Conservation (phyloP, 164 flowering plant genomes). For the Kalanchoe fedtschenkoi region DNA sequence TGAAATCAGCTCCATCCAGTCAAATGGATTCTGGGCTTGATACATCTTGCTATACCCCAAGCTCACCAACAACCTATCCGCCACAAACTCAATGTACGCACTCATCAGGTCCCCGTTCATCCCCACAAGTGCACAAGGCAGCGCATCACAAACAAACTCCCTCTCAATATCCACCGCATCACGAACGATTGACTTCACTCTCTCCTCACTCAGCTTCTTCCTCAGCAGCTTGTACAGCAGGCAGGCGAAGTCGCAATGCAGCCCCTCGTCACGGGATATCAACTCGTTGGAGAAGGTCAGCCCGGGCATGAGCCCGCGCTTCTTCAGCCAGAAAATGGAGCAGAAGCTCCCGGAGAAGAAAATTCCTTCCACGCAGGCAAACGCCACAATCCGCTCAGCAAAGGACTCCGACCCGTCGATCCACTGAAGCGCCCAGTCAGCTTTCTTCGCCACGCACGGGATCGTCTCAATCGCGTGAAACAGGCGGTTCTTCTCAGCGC, state of each 20-base stretch:
- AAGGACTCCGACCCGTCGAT: constrained; percentile 66
- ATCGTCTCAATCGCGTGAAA: constrained; percentile 75
- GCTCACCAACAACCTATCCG: constrained; percentile 66
- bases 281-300: constrained; percentile 82
- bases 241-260: constrained; percentile 91
- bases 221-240: constrained; percentile 42
- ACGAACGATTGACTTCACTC: constrained; percentile 40
- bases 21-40: constrained; percentile 71
- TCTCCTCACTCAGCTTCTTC: constrained; percentile 45
- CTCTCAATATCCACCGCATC: constrained; percentile 86
- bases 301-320: constrained; percentile 84
- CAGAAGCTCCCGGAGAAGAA: constrained; percentile 93
- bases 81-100: constrained; percentile 79
- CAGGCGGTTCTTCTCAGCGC: constrained; percentile 46
- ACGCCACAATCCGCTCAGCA: constrained; percentile 66
- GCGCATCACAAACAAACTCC: constrained; percentile 79
- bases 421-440: constrained; percentile 84
- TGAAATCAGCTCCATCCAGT: constrained; percentile 90
- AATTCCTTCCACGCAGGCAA: constrained; percentile 89
- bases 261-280: constrained; percentile 74
- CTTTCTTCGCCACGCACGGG: constrained; percentile 66
- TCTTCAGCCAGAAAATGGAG: constrained; percentile 81
- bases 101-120: constrained; percentile 83
- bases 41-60: constrained; percentile 51
- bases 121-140: constrained; percentile 78